Base-by-base conservation (phyloP, 176 grass and related monocot genomes). In the Paspalum notatum region DNA sequence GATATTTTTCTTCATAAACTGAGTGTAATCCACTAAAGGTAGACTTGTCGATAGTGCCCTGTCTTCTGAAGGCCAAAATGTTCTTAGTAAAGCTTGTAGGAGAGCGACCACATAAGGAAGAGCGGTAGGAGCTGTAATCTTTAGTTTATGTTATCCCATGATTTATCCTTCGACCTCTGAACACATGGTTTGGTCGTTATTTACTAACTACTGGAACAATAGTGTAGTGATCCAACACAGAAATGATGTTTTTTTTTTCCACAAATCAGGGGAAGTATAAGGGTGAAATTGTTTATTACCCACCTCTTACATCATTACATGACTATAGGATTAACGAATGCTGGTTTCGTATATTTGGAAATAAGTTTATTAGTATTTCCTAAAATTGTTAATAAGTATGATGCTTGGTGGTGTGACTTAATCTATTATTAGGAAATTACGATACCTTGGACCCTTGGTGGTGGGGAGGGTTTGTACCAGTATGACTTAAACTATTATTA, bases 371-470 rank as follows among this genome's bases (percentile, higher is more conserved):
- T 57, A 56, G 5, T 11, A 45, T 75, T 59, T 59, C 0, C 20
- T 58, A 38, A 44, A n/a, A 59, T 12, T 59, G 20, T 39, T 42
- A 25, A 26, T 16, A 71, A 44, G 12, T 58, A 48, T 49, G 15
- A 62, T 77, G 9, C 13, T 64, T 82, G 46, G 10, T 73, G 62
- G 10, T 73, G 62, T 82, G 56, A 13, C 15, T 83, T 43, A 18
- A 15, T 44, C n/a, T 13, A 43, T 20, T n/a, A 18, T 25, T 24
- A 43, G 70, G 58, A 53, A 62, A 42, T 83, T 32, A 32, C 3
- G 32, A 32, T 32, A 32, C 32, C 32, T 1, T 32, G 32, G 32
- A 32, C 32, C 32, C 10, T 63, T 62, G 21, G 37, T 43, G 58
- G 51, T 45, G 25, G 4, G 12, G 25, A 38, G 40, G 76, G 9